Evolutionary conservation across 2,329 filamentous ascomycete genomes (phyloP).

Genomic region (Pseudogymnoascus sp.): DNA sequence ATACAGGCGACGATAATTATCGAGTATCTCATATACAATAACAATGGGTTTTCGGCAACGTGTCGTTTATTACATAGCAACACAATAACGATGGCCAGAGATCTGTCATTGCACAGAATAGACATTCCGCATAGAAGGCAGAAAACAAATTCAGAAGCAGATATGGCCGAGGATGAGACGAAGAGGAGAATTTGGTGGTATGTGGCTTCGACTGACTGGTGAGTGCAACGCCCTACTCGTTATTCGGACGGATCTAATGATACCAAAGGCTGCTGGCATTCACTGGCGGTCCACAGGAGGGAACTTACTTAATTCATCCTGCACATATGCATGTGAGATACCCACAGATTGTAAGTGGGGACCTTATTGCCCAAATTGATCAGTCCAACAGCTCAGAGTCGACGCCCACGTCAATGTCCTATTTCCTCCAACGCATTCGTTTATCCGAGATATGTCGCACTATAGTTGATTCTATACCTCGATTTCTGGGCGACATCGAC

Average conservation of each 20-base stretch:
- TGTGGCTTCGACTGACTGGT: constrained; percentile 32
- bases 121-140: constrained; percentile 18
- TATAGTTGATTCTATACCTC: constrained; percentile 29
- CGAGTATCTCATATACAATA: constrained; percentile 28
- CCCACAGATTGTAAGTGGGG: constrained; percentile 31
- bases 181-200: constrained; percentile 36
- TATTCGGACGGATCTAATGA: constrained; percentile 16
- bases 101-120: constrained; percentile 18
- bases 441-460: constrained; percentile 31
- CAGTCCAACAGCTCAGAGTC: constrained; percentile 19
- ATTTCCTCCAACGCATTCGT: constrained; percentile 29
- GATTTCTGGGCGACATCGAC: constrained; percentile 18
- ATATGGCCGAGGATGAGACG: constrained; percentile 28
- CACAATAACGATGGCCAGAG: constrained; percentile 23
- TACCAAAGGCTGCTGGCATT: constrained; percentile 26
- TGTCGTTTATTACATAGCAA: constrained; percentile 27
- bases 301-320: constrained; percentile 31
- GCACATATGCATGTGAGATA: constrained; percentile 32
- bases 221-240: constrained; percentile 10
- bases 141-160: constrained; percentile 15
- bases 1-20: constrained; percentile 31
- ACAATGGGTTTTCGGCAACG: constrained; percentile 30
- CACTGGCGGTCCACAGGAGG: constrained; percentile 28
- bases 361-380: constrained; percentile 27
- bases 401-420: constrained; percentile 30